Evolutionary conservation across 139 green algal species (phyloP), one percentile per base, ranked within the genome.

Genomic region (Desmodesmus armatus): DNA sequence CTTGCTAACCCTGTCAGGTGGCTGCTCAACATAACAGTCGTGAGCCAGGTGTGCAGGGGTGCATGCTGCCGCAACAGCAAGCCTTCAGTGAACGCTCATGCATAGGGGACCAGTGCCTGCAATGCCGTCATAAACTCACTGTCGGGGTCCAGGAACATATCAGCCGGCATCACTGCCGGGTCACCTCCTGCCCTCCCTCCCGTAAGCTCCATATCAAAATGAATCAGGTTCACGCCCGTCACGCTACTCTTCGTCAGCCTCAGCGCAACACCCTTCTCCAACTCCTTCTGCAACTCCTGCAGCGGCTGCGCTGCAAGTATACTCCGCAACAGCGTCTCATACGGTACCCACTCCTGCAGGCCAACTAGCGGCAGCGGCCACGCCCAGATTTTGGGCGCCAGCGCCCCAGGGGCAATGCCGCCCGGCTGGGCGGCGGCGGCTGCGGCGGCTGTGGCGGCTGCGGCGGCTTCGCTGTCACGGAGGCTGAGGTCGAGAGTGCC

Each of bases 191-290:
- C 58, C 77, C 44, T 74, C 39, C 40, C 37, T 13, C 58, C 58
- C 77, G 43, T 74, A 25, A 83, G 39, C 58, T 83, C 58, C 77
- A 83, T 83, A 43, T 83, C 77, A 74, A 83, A 83, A 49, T 62
- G 77, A 25, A 83, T 74, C 58, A 83, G 15, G n/a, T 37, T 75
- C 27, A 83, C 77, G 27, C 77, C 77, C 31, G 77, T 76, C 9
- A 85, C 49, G 31, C 43, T 85, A 43, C 79, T 85, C 79, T 77
- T 76, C 0, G 62, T 85, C 79, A 85, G 33, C 17, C 65, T 41
- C 63, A 85, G 43, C 31, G 40, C 79, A 23, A 77, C 17, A 47
- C 79, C 79, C 79, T 85, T 33, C 11, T 85, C 35, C 44, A 85
- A 66, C 0, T 25, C 79, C 62, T 77, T 77, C 49, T 72, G 76